Percentiles rank a stretch among this genome's conserved stretches.
Conservation (phyloP, 495 filamentous ascomycete genomes). For the Wilcoxina mikolae region DNA sequence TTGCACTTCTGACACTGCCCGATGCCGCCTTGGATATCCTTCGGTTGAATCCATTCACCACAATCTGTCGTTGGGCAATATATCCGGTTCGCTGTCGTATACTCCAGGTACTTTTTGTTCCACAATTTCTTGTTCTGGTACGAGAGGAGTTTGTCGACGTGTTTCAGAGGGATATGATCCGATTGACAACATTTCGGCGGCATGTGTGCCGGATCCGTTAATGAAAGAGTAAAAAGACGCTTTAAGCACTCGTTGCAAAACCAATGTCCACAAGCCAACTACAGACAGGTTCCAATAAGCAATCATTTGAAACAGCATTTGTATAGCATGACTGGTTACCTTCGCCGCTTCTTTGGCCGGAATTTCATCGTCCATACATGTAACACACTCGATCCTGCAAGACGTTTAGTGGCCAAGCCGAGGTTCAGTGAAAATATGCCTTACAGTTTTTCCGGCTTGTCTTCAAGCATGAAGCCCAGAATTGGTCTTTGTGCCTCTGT, state of each 20-base stretch:
- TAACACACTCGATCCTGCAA: constrained; percentile 49
- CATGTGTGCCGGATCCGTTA: constrained; percentile 64
- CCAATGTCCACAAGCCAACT: constrained; percentile 55
- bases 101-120: constrained; percentile 64
- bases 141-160: constrained; percentile 62
- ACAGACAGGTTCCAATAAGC: constrained; percentile 4
- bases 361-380: constrained; percentile 49
- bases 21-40: constrained; percentile 42
- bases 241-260: constrained; percentile 65
- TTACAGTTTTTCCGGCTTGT: constrained; percentile 24
- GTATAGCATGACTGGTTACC: constrained; percentile 1
- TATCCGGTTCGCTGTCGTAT: constrained; percentile 54
- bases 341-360: constrained; percentile 46
- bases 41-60: constrained; percentile 60
- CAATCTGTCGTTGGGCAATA: constrained; percentile 59
- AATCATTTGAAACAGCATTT: background rate
- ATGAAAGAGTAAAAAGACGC: constrained; percentile 53
- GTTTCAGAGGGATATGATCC: constrained; percentile 54
- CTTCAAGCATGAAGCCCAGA: constrained; percentile 18
- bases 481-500: constrained; percentile 8
- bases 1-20: constrained; percentile 52
- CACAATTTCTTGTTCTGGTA: constrained; percentile 56
- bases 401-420: constrained; percentile 6
- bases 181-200: constrained; percentile 62
- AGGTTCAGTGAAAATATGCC: background rate